Percentiles rank a stretch among this genome's conserved stretches.
Evolutionary conservation across 2,329 filamentous ascomycete genomes (phyloP).

Genomic region (Trichoderma endophyticum): DNA sequence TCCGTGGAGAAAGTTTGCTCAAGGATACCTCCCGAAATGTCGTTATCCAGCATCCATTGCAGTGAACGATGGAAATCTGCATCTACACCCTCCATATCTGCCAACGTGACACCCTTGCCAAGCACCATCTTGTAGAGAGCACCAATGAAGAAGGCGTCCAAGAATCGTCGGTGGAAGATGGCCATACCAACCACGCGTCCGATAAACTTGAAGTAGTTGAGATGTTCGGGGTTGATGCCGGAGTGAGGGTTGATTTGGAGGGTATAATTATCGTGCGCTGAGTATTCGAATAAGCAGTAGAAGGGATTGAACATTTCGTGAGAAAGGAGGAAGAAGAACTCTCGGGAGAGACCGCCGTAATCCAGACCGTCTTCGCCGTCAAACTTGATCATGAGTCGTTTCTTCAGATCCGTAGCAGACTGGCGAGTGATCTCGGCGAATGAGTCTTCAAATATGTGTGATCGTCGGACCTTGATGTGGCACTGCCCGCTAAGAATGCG

Average conservation of each 20-base stretch:
- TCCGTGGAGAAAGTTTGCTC: slow-evolving; percentile 97
- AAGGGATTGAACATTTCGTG: slow-evolving; percentile 99
- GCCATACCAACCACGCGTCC: slow-evolving; percentile 93
- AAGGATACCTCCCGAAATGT: slow-evolving; percentile 85
- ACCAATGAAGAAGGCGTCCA: slow-evolving; percentile 98
- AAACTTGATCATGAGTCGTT: slow-evolving; percentile 99
- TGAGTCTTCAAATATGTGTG: slow-evolving; percentile 97
- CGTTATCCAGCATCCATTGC: slow-evolving; percentile 97
- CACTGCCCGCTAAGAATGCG: slow-evolving; percentile 95
- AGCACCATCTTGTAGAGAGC: slow-evolving; percentile 99
- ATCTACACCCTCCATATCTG: slow-evolving; percentile 98
- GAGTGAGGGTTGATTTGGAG: slow-evolving; percentile 99
- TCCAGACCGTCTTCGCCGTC: slow-evolving; percentile 97
- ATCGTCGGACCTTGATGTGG: slow-evolving; percentile 94
- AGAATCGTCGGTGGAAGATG: slow-evolving; percentile 95
- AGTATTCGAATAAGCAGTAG: slow-evolving; percentile 99
- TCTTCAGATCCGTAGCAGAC: slow-evolving; percentile 93
- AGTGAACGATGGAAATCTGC: slow-evolving; percentile 95
- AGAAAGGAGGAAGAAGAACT: slow-evolving; percentile 98
- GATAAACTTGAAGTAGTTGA: slow-evolving; percentile 99
- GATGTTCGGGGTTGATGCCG: slow-evolving; percentile 97
- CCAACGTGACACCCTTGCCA: slow-evolving; percentile 83
- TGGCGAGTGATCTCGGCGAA: slow-evolving; percentile 98
- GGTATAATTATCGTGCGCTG: slow-evolving; percentile 99
- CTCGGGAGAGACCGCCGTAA: slow-evolving; percentile 94